phyloP scores from a whole-genome alignment of 257 asterid species.

The Salvia rosmarinus region DNA sequence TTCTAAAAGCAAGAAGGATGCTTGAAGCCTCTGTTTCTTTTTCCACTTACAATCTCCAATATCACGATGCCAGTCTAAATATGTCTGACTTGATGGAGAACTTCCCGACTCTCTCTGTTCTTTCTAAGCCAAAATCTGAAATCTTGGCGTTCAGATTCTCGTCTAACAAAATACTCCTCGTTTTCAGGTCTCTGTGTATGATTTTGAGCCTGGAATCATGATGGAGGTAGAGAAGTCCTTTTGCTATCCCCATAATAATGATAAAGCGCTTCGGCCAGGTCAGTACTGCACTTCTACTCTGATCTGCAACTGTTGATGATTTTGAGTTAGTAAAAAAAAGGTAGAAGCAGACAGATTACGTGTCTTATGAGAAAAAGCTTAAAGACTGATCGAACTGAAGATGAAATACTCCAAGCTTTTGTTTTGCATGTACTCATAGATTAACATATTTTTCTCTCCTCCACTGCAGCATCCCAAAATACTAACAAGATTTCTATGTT shows the following conservation, averaged over 20 bases:
- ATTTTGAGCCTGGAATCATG: neutral
- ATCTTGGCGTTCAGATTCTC: neutral
- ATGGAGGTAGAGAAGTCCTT: neutral
- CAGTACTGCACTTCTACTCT: neutral
- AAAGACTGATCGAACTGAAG: too few species aligned
- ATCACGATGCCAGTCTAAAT: neutral
- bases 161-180: neutral
- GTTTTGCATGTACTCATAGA: too few species aligned
- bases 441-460: too few species aligned
- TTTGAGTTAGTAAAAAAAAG: too few species aligned
- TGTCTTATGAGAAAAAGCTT: too few species aligned
- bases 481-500: too few species aligned
- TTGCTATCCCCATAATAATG: neutral
- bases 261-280: neutral
- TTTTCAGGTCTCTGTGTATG: neutral
- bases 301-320: neutral
- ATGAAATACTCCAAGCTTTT: too few species aligned
- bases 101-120: slow-evolving; percentile 4
- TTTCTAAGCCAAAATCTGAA: neutral
- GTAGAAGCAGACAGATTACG: too few species aligned
- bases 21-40: neutral
- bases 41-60: neutral
- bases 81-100: neutral
- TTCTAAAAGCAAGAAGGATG: neutral
- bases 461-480: too few species aligned